Evolutionary conservation across 2,329 filamentous ascomycete species (phyloP).

Genomic region (Lachnellula suecica): DNA sequence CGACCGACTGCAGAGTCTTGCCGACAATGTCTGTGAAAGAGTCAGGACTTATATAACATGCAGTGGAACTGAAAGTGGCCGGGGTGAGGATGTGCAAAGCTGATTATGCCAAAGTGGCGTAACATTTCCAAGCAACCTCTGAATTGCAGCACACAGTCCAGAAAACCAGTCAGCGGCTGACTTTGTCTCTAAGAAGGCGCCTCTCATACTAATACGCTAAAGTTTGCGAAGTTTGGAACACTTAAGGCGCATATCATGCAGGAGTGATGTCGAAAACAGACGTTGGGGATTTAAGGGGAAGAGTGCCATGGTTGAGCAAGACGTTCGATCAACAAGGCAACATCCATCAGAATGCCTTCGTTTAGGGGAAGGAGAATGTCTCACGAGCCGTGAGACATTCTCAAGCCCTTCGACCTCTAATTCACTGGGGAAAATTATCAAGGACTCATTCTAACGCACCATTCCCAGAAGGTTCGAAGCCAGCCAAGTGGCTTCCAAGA

Average conservation of each 20-base stretch:
- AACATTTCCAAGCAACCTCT: slow-evolving; percentile 20
- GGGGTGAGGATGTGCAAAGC: slow-evolving; percentile 13
- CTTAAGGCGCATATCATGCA: slow-evolving; percentile 34
- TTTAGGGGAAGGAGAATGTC: too few species aligned
- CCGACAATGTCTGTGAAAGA: slow-evolving; percentile 32
- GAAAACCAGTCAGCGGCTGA: slow-evolving; percentile 24
- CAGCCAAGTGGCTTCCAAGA: too few species aligned
- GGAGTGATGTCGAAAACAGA: slow-evolving; percentile 41
- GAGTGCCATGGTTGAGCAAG: slow-evolving; percentile 35
- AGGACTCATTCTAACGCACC: too few species aligned
- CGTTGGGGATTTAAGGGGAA: slow-evolving; percentile 38
- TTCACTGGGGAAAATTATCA: too few species aligned
- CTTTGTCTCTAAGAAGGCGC: slow-evolving; percentile 16
- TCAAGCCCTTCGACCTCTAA: too few species aligned
- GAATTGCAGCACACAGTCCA: slow-evolving; percentile 27
- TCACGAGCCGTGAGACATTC: too few species aligned
- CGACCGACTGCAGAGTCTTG: slow-evolving; percentile 32
- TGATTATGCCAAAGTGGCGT: slow-evolving; percentile 20
- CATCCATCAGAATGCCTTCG: too few species aligned
- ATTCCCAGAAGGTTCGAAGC: too few species aligned
- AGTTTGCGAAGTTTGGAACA: slow-evolving; percentile 32
- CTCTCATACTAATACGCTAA: slow-evolving; percentile 35
- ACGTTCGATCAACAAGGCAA: too few species aligned
- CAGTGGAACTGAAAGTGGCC: slow-evolving; percentile 19
- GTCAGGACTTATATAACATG: slow-evolving; percentile 32